These are phyloP conservation scores for Fusarium keratoplasticum DNA, from an alignment of 2,329 filamentous ascomycete species.

Conservation along the genomic window DNA sequence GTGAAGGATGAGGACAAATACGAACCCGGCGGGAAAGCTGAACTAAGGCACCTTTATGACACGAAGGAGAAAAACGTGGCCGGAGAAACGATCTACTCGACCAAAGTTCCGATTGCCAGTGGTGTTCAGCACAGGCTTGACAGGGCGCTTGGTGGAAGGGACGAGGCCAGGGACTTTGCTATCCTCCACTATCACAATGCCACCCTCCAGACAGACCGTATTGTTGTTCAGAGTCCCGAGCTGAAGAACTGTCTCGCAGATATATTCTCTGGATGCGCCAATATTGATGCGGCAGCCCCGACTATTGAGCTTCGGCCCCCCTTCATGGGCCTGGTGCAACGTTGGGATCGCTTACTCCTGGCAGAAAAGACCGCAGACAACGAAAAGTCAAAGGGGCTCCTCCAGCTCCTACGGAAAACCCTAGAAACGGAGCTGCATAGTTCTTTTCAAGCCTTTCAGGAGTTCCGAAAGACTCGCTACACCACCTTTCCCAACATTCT, in stretches of 20 bases:
- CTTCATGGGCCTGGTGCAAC: constrained; percentile 5
- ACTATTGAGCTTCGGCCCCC: neutral
- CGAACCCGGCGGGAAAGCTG: neutral
- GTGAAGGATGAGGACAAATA: neutral
- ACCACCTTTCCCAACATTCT: neutral
- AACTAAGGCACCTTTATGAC: neutral
- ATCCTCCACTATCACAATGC: neutral
- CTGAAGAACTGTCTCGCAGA: neutral
- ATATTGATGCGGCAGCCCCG: neutral
- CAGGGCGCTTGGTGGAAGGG: neutral
- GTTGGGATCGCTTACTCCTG: neutral
- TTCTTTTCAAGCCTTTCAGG: neutral
- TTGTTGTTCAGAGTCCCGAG: constrained; percentile 10
- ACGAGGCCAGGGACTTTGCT: neutral
- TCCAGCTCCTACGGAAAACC: neutral
- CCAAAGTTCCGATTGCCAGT: neutral
- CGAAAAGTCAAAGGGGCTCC: neutral
- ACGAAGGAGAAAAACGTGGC: neutral
- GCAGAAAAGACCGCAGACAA: neutral
- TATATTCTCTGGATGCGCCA: neutral
- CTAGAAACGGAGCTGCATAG: neutral
- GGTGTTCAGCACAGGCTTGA: neutral
- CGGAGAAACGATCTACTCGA: neutral
- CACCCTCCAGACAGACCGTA: neutral
- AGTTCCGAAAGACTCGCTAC: neutral